Base-by-base conservation (phyloP, 345 rosid genomes). In the Noccaea caerulescens region DNA sequence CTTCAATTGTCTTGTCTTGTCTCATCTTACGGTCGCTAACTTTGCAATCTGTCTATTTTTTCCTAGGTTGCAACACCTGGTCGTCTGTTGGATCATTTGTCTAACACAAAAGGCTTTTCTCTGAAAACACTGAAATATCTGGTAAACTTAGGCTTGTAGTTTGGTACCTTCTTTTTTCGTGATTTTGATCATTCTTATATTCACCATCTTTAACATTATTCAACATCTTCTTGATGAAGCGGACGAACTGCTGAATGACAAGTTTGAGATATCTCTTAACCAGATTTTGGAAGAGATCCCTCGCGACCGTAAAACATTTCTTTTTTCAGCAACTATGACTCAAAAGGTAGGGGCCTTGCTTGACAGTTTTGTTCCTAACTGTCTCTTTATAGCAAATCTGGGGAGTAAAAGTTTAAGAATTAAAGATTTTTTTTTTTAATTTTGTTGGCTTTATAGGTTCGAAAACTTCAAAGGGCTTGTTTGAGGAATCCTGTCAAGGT, bases 311-410 rank as follows among this genome's bases (percentile, higher is more conserved):
- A 84, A 68, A 77, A 95, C 98, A 3, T 95, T 41, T 80, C 83
- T 95, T 63, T 95, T 95, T 83, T 95, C 99, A 68, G 99, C 99
- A 1, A 94, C 99, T 20, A 94, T 94, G 98, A 92, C 98, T 30
- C 88, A 88, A 77, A 94, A 89, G 97, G 98, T 88, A 59, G 36
- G 53, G 10, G 38, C 45, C 23, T 34, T 58, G 13, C 46, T 27
- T 58, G 44, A 41, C 20, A 12, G 8, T 73, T 18, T 47, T 65
- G 36, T 56, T 3, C 14, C 43, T 20, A 52, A n/a, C 1, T 12
- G 36, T 56, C 37, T 55, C 58, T 54, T 39, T n/a, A 52, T 25
- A 51, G 66, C 64, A 57, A 59, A 46, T 27, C 58, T 65, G 49
- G 56, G 50, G 10, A 58, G 30, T 66, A 32, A 34, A 57, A 61